Conservation (phyloP, 148 eudicot genomes). For the Chenopodium quinoa region DNA sequence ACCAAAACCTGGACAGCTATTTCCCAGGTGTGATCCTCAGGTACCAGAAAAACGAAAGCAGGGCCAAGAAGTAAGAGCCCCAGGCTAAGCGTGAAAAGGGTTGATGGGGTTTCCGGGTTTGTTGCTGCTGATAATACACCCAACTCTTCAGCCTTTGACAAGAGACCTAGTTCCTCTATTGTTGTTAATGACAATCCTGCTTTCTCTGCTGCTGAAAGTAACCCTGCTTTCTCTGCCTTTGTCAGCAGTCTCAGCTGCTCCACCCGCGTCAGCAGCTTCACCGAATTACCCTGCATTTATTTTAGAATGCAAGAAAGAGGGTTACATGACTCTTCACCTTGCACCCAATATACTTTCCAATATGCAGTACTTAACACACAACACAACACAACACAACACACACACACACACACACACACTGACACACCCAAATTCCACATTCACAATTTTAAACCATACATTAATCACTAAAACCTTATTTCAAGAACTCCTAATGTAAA, state of each 20-base stretch:
- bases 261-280: conserved; percentile 84
- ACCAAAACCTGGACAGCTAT: conserved; percentile 66
- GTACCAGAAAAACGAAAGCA: conserved; percentile 60
- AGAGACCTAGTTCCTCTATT: conserved; percentile 78
- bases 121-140: conserved; percentile 90
- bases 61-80: conserved; percentile 60
- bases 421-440: neutral
- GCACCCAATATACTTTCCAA: neutral
- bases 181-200: conserved; percentile 58
- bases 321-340: neutral
- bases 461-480: neutral
- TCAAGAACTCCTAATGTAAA: neutral
- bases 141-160: conserved; percentile 85
- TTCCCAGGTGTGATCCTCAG: conserved; percentile 78
- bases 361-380: no score
- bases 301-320: neutral
- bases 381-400: no score
- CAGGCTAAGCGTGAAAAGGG: conserved; percentile 63
- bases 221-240: conserved; percentile 88
- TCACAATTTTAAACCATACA: neutral
- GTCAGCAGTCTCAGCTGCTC: conserved; percentile 86
- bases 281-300: conserved; percentile 35
- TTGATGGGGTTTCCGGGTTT: conserved; percentile 66
- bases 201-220: conserved; percentile 80
- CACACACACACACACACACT: no score